Evolutionary conservation across 352 stramenopile species (phyloP).

Genomic region (Globisporangium barbulae): DNA sequence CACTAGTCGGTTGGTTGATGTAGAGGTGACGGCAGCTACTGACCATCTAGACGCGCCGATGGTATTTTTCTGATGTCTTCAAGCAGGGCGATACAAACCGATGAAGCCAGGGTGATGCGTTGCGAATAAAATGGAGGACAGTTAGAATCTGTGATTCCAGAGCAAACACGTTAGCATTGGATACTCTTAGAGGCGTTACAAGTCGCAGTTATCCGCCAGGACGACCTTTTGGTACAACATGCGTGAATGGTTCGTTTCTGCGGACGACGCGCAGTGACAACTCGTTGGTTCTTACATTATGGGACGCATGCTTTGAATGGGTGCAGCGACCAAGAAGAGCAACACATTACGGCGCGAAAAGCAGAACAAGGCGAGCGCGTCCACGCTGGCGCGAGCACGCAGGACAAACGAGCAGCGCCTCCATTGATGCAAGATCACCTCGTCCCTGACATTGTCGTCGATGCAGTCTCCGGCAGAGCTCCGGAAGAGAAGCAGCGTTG

Average conservation of each 20-base stretch:
- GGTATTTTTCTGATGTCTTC: not conserved
- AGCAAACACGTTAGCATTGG: not conserved
- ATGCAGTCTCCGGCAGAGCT: conserved; percentile 1
- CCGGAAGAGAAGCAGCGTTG: not conserved
- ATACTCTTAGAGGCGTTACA: not conserved
- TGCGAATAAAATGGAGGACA: not conserved
- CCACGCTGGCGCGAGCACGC: not conserved
- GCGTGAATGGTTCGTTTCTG: not conserved
- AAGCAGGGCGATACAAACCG: not conserved
- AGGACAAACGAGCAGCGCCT: not conserved
- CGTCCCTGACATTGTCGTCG: not conserved
- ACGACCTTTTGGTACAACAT: not conserved
- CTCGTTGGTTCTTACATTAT: not conserved
- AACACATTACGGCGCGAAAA: not conserved
- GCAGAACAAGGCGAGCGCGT: not conserved
- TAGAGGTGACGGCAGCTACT: not conserved
- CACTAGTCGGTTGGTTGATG: not conserved
- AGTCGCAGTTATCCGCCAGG: not conserved
- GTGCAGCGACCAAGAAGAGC: not conserved
- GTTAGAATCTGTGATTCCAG: not conserved
- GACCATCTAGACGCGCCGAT: not conserved
- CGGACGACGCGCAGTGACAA: not conserved
- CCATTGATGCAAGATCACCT: not conserved
- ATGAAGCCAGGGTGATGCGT: too few species aligned
- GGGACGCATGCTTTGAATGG: not conserved